These are phyloP conservation scores for Euphorbia pulcherrima DNA, from an alignment of 345 rosid genomes.

Conservation along the genomic window DNA sequence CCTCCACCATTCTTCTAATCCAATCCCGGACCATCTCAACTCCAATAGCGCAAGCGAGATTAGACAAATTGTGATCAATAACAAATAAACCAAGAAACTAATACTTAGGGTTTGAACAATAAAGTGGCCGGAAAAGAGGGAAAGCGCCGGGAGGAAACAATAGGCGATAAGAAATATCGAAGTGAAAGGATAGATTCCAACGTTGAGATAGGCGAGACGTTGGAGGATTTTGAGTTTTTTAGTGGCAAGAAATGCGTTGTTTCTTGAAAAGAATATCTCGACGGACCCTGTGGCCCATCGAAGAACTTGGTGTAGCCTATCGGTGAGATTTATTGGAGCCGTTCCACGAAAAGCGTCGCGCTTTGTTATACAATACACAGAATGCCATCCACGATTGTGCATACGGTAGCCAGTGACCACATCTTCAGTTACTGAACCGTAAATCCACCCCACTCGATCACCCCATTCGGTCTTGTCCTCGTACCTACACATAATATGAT, in stretches of 20 bases:
- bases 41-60: conserved; percentile 71
- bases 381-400: conserved; percentile 99
- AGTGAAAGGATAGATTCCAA: conserved; percentile 91
- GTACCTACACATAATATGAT: conserved; percentile 39
- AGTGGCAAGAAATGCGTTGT: conserved; percentile 74
- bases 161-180: conserved; percentile 79
- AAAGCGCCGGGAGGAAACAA: conserved; percentile 92
- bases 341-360: conserved; percentile 87
- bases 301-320: conserved; percentile 88
- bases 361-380: conserved; percentile 81
- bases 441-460: conserved; percentile 93
- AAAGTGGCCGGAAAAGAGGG: conserved; percentile 85
- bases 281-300: conserved; percentile 98
- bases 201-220: conserved; percentile 82
- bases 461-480: conserved; percentile 99
- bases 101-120: conserved; percentile 62
- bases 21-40: conserved; percentile 81
- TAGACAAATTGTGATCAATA: conserved; percentile 57
- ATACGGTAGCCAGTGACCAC: conserved; percentile 95
- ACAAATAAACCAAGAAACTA: conserved; percentile 59
- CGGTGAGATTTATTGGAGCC: conserved; percentile 91
- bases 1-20: conserved; percentile 95
- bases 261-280: conserved; percentile 90
- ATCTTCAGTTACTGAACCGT: conserved; percentile 94
- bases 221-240: conserved; percentile 65